Base-by-base conservation (phyloP, 495 filamentous ascomycete genomes). In the Penicillium antarcticum region DNA sequence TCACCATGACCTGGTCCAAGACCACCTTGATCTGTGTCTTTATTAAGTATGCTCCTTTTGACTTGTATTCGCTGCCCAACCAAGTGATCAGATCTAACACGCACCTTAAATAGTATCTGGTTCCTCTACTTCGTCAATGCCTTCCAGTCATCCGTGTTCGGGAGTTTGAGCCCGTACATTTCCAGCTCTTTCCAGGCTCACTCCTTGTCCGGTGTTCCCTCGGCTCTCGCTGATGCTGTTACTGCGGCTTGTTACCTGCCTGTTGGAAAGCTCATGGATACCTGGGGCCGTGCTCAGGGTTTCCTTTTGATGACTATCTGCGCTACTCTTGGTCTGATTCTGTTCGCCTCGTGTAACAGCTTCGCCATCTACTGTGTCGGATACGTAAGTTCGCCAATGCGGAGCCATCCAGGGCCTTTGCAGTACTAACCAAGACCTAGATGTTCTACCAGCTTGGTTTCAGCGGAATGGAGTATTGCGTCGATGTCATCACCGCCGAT, bases 201-300 rank as follows among this genome's bases (percentile, higher is more conserved):
- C 18, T 67, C 66, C 6, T 60, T 71, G 16, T 48, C 61, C 9
- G 61, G 48, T 11, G 59, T 58, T 2, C 62, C 65, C 32, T 44
- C 46, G 6, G 50, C 69, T 29, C 48, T 71, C 18, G 52, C 51
- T 17, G 51, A 47, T 43, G 43, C 83, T 45, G 78, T 87, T 47
- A 78, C 76, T 45, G 85, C 83, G 45, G 69, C 85, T 19, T 63
- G 72, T 36, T 83, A 82, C 48, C 67, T 87, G 16, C 74, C 83
- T 1, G 63, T 86, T 16, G 83, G 81, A 45, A 87, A 87, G 65
- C 66, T 87, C 34, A 68, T 87, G 52, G 81, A 88, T 58, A 63
- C 83, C 29, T 87, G 78, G 73, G 85, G 83, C 42, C 56, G 80
- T 60, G 45, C 77, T 55, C 56, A 74, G 38, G 71, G 69, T 32